Evolutionary conservation across 2,329 filamentous ascomycete genomes (phyloP).

Genomic region (Hymenoscyphus infarciens): DNA sequence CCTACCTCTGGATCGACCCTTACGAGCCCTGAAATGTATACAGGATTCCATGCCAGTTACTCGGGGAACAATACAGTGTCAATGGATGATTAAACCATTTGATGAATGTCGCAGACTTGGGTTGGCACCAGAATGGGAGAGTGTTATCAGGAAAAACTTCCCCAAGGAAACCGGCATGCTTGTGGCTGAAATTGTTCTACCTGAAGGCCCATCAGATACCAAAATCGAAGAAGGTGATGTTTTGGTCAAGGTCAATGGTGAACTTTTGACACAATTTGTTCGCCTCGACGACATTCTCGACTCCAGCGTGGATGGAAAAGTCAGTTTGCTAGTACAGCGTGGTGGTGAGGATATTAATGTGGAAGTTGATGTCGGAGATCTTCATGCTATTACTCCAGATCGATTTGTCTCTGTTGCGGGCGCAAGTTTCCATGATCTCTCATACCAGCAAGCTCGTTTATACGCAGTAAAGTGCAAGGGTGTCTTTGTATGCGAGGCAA

Average conservation of each 20-base stretch:
- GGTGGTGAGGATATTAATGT: slow-evolving; percentile 85
- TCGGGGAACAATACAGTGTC: slow-evolving; percentile 96
- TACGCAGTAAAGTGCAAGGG: slow-evolving; percentile 91
- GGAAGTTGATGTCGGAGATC: slow-evolving; percentile 78
- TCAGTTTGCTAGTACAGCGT: slow-evolving; percentile 80
- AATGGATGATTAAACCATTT: slow-evolving; percentile 95
- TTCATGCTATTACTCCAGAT: slow-evolving; percentile 93
- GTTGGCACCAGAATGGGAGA: slow-evolving; percentile 80
- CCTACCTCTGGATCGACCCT: slow-evolving; percentile 83
- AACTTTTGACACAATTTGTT: slow-evolving; percentile 90
- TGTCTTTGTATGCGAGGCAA: slow-evolving; percentile 91
- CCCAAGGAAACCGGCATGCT: slow-evolving; percentile 96
- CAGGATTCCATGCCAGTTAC: slow-evolving; percentile 70
- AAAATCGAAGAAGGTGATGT: slow-evolving; percentile 95
- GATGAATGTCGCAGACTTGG: slow-evolving; percentile 93
- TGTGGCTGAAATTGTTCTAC: slow-evolving; percentile 90
- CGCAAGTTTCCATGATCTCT: slow-evolving; percentile 91
- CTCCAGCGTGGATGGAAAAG: slow-evolving; percentile 73
- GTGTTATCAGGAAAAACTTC: slow-evolving; percentile 74
- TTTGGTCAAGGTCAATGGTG: slow-evolving; percentile 86
- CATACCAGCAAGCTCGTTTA: slow-evolving; percentile 94
- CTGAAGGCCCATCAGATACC: slow-evolving; percentile 79
- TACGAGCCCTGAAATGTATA: slow-evolving; percentile 82
- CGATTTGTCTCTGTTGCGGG: slow-evolving; percentile 93
- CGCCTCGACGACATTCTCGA: slow-evolving; percentile 89